Evolutionary conservation across 768 basidiomycete species (phyloP).

Genomic region (Pisolithus orientalis): DNA sequence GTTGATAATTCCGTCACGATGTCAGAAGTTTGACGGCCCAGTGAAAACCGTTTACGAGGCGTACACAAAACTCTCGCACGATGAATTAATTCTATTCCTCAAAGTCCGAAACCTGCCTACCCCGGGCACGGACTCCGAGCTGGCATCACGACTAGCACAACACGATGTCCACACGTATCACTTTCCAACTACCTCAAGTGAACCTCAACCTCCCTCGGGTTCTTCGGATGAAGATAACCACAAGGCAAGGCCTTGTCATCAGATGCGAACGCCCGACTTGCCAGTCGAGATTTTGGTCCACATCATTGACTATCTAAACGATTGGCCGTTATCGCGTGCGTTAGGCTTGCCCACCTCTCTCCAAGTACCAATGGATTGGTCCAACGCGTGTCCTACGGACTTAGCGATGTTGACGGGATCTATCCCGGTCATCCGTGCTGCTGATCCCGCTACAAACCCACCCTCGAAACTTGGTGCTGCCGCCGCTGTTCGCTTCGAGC

Average conservation of each 20-base stretch:
- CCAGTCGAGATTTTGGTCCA: slow-evolving; percentile 73
- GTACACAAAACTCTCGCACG: slow-evolving; percentile 58
- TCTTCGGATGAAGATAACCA: slow-evolving; percentile 11
- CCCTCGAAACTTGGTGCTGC: slow-evolving; percentile 69
- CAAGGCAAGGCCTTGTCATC: slow-evolving; percentile 24
- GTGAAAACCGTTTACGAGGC: slow-evolving; percentile 53
- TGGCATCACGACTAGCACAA: slow-evolving; percentile 66
- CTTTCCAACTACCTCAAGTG: slow-evolving; percentile 33
- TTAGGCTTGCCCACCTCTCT: slow-evolving; percentile 70
- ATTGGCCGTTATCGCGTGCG: slow-evolving; percentile 81
- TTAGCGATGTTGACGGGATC: slow-evolving; percentile 64
- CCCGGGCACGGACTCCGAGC: slow-evolving; percentile 54
- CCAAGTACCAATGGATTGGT: slow-evolving; percentile 63
- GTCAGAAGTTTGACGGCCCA: slow-evolving; percentile 22
- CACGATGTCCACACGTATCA: slow-evolving; percentile 72
- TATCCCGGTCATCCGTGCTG: slow-evolving; percentile 52
- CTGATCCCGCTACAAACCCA: slow-evolving; percentile 46
- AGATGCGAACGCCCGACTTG: slow-evolving; percentile 47
- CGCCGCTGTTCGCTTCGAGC: slow-evolving; percentile 64
- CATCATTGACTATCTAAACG: slow-evolving; percentile 71
- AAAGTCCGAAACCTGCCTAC: slow-evolving; percentile 65
- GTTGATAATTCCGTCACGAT: slow-evolving; percentile 12
- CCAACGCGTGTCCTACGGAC: slow-evolving; percentile 61
- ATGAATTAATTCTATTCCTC: slow-evolving; percentile 72
- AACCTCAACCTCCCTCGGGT: slow-evolving; percentile 15